phyloP scores from a whole-genome alignment of 2,329 filamentous ascomycete species.

The Claviceps sp. region DNA sequence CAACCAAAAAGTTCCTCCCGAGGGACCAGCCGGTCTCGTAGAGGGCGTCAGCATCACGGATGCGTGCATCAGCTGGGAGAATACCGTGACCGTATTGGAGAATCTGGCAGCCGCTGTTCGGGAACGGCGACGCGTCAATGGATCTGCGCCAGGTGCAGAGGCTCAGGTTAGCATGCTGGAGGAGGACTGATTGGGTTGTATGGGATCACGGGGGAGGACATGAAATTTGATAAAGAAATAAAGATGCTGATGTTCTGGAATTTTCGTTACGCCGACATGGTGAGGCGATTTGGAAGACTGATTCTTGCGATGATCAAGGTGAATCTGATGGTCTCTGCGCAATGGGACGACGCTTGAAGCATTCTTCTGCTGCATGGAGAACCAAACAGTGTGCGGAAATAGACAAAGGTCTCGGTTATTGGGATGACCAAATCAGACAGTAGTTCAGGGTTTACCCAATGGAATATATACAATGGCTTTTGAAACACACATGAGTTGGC shows the following conservation, averaged over 20 bases:
- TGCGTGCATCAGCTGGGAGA: slow-evolving; percentile 90
- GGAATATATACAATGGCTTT: neutral
- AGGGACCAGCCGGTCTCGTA: slow-evolving; percentile 66
- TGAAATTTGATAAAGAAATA: slow-evolving; percentile 1
- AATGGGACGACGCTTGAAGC: neutral
- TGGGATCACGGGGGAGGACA: neutral
- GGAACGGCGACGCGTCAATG: slow-evolving; percentile 48
- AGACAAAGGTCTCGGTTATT: neutral
- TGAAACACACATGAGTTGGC: neutral
- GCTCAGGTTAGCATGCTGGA: slow-evolving; percentile 34
- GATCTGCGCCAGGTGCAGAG: slow-evolving; percentile 17
- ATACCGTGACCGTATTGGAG: slow-evolving; percentile 68
- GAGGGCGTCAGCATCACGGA: slow-evolving; percentile 92
- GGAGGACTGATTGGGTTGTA: slow-evolving; percentile 30
- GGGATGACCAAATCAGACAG: neutral
- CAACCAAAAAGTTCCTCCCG: slow-evolving; percentile 74
- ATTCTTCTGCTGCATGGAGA: neutral
- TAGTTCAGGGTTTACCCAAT: no score
- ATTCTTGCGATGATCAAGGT: neutral
- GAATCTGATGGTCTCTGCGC: neutral
- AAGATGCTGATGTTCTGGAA: no score
- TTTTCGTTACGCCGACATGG: no score
- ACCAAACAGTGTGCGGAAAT: neutral
- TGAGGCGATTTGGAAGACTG: no score
- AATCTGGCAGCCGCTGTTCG: slow-evolving; percentile 75